Base-by-base conservation (phyloP, 2,329 filamentous ascomycete genomes). In the Alternaria novae-zelandiae region DNA sequence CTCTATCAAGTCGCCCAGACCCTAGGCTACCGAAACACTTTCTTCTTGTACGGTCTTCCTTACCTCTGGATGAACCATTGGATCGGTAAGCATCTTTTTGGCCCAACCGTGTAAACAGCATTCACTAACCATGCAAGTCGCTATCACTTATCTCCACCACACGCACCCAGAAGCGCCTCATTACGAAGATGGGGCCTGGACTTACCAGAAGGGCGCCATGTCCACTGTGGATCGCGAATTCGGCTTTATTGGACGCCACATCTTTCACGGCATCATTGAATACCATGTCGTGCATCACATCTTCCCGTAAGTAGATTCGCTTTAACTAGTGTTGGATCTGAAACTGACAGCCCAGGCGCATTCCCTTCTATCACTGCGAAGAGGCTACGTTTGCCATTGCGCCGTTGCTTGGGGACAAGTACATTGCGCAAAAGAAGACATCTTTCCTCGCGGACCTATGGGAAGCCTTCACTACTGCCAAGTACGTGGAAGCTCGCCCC, bases 61-160 rank as follows among this genome's bases (percentile, higher is more conserved):
- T 92, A 90, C 78, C 74, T 90, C 64, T 91, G 89, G 89, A 85
- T 90, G 32, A 88, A 91, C 82, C 87, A 91, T 83, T 91, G 89
- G 89, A 84, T 91, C 57, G 70, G 70, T 71, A 61, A 65, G 65
- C 59, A 10, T 12, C 6, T 45, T 23, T 32, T 30, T 26, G 43
- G 15, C 21, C 8, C 4, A 36, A 13, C 12, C 41, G 11, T 25
- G 9, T 17, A 57, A 47, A 41, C 44, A 41, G 15, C 36, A 41
- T 41, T 41, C 36, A 41, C 36, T 41, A 41, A 41, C 36, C 36
- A 41, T 41, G 36, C 36, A 41, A 72, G 89, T 92, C 20, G 89
- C 89, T 66, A 92, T 92, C 75, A 92, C 90, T 51, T 92, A 91
- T 80, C 88, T 92, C 20, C 90, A 92, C 80, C 90, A 92, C 83